These are phyloP conservation scores for Thielaviopsis ethacetica DNA, from an alignment of 2,329 filamentous ascomycete genomes.

Conservation along the genomic window DNA sequence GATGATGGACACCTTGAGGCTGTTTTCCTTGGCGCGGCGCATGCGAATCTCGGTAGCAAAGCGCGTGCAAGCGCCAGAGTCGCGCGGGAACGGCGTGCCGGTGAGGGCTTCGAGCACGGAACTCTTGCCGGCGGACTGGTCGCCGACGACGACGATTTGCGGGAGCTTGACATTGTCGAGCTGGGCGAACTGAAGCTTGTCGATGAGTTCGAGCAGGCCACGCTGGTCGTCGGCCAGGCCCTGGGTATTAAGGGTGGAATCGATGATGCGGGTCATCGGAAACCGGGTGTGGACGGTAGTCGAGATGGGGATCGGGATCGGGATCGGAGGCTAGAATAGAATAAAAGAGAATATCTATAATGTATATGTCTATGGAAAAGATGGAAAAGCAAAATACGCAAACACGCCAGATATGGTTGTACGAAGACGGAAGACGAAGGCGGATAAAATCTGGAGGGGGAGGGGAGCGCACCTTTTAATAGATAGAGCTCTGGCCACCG, in stretches of 20 bases:
- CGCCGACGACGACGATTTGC: slow-evolving; percentile 47
- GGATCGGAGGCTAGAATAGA: neutral
- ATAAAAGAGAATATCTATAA: neutral
- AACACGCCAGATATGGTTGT: too few relatives aligned
- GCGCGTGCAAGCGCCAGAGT: slow-evolving; percentile 43
- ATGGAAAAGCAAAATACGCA: too few relatives aligned
- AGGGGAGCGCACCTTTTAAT: neutral
- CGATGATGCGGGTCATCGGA: slow-evolving; percentile 19
- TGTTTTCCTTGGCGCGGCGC: slow-evolving; percentile 28
- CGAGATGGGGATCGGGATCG: neutral
- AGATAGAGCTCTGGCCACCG: neutral
- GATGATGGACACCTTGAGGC: slow-evolving; percentile 35
- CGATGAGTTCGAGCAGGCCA: slow-evolving; percentile 39
- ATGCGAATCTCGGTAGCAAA: slow-evolving; percentile 44
- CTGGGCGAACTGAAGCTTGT: slow-evolving; percentile 36
- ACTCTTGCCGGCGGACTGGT: slow-evolving; percentile 48
- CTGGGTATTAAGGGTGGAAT: slow-evolving; percentile 31
- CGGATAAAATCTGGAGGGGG: too few relatives aligned
- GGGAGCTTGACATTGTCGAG: slow-evolving; percentile 37
- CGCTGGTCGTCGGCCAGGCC: slow-evolving; percentile 38
- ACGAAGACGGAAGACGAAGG: too few relatives aligned
- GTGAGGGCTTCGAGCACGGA: slow-evolving; percentile 48
- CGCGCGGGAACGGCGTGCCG: slow-evolving; percentile 42
- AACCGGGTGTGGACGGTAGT: neutral
- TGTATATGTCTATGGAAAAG: too few relatives aligned